Evolutionary conservation across 306 rosid species (phyloP), one percentile per base, ranked within the genome.

Genomic region (Arachis stenosperma): DNA sequence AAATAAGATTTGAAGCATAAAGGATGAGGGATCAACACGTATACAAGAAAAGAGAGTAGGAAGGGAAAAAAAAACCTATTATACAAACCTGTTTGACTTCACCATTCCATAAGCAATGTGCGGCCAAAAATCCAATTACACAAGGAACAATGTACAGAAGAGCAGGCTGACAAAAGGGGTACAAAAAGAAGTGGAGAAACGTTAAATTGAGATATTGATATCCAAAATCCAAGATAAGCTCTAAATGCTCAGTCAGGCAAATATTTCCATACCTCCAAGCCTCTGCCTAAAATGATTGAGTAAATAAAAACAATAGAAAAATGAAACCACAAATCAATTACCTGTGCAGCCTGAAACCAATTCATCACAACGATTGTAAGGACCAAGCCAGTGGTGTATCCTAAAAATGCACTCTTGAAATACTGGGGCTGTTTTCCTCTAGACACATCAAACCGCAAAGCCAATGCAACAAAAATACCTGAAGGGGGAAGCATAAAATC

Each of bases 281-380:
- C 9, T 37, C 27, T n/a, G 68, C 54, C 7, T 39, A 53, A 79
- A 56, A 7, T 22, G 8, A 65, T 14, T 6, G 56, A 73, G n/a
- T 4, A 1, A 30, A 15, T 8, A 8, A 10, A 61, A 65, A 65
- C 42, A 58, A 55, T 7, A 17, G 59, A 67, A 64, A 63, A 67
- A 64, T 61, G 67, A 78, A 43, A 54, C 71, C 67, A 83, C 42
- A 53, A 44, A 75, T 59, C 63, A 64, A 75, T 91, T 81, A 88
- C 99, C 99, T 95, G 99, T 9, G 99, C 99, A 61, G 99, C 98
- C 84, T 92, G 98, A 88, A 90, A 95, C 99, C 99, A 95, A 86
- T 95, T 95, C 98, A 95, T 95, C 61, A 95, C 98, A 56, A 92
- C 52, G 68, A 95, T 95, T 54, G 99, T 95, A 47, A 95, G 98